A percentile compares a stretch with the other conserved stretches of the same genome.
These are phyloP conservation scores for Russula dissimulans DNA, from an alignment of 768 basidiomycete genomes.

Conservation along the genomic window DNA sequence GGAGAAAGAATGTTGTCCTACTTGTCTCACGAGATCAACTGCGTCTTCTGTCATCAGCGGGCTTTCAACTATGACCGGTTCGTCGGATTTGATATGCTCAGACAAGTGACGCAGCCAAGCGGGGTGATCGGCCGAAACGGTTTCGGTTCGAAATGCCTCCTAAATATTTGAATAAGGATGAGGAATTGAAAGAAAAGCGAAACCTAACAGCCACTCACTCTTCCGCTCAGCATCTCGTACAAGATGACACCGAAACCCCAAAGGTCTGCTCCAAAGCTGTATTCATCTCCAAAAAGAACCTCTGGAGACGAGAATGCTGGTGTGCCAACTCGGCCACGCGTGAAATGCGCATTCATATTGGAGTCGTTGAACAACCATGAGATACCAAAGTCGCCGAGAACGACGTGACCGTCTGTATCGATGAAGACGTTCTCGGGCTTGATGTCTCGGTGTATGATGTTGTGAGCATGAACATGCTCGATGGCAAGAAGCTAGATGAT, in stretches of 20 bases:
- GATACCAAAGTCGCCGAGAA: constrained; percentile 96
- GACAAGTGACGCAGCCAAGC: neutral
- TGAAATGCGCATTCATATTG: constrained; percentile 29
- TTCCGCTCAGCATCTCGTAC: constrained; percentile 10
- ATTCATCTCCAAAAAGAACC: neutral
- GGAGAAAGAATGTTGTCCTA: neutral
- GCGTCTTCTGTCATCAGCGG: constrained; percentile 8
- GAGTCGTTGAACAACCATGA: constrained; percentile 83
- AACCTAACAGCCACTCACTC: neutral
- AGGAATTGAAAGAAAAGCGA: neutral
- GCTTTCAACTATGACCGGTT: neutral
- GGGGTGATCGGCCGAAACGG: neutral
- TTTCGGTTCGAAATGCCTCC: constrained; percentile 4
- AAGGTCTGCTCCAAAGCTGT: constrained; percentile 15
- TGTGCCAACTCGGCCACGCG: constrained; percentile 7
- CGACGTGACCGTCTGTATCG: constrained; percentile 71
- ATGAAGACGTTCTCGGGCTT: constrained; percentile 97
- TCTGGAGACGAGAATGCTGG: constrained; percentile 14
- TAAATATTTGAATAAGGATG: neutral
- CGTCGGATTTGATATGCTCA: neutral
- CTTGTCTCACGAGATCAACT: constrained; percentile 1
- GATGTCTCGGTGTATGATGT: constrained; percentile 98
- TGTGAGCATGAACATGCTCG: constrained; percentile 75
- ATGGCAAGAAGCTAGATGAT: constrained; percentile 11
- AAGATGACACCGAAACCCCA: constrained; percentile 18